These are phyloP conservation scores for Chenopodium formosanum DNA, from an alignment of 148 eudicot genomes.

Conservation along the genomic window DNA sequence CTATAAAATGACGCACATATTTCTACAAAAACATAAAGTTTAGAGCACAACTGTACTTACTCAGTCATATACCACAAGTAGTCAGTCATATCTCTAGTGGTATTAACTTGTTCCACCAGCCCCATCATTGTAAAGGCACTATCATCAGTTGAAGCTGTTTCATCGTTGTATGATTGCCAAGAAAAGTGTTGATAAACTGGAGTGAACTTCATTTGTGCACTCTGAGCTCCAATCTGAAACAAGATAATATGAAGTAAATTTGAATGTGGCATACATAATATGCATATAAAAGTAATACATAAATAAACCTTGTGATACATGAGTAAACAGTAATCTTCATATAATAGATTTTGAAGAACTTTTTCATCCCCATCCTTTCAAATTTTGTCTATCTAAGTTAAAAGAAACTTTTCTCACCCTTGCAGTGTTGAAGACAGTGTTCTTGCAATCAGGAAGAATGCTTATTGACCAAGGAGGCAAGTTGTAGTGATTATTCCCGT, in stretches of 20 bases:
- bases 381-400: not conserved
- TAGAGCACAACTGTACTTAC: slow-evolving; percentile 44
- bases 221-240: slow-evolving; percentile 48
- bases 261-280: not conserved
- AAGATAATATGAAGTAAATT: not conserved
- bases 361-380: not conserved
- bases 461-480: slow-evolving; percentile 89
- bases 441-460: slow-evolving; percentile 89
- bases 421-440: slow-evolving; percentile 74
- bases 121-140: slow-evolving; percentile 55
- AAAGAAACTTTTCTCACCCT: slow-evolving; percentile 44
- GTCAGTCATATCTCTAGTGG: slow-evolving; percentile 70
- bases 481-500: slow-evolving; percentile 47
- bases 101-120: slow-evolving; percentile 73
- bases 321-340: not conserved
- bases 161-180: slow-evolving; percentile 64
- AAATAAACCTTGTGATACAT: not conserved
- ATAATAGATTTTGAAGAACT: not conserved
- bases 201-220: slow-evolving; percentile 46
- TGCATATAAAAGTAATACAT: not conserved
- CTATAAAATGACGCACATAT: not conserved
- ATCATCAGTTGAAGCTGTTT: slow-evolving; percentile 51
- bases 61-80: slow-evolving; percentile 91
- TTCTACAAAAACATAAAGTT: not conserved
- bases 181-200: slow-evolving; percentile 42